phyloP scores from a whole-genome alignment of 2,329 filamentous ascomycete genomes.

The Leptosphaerulina australis region DNA sequence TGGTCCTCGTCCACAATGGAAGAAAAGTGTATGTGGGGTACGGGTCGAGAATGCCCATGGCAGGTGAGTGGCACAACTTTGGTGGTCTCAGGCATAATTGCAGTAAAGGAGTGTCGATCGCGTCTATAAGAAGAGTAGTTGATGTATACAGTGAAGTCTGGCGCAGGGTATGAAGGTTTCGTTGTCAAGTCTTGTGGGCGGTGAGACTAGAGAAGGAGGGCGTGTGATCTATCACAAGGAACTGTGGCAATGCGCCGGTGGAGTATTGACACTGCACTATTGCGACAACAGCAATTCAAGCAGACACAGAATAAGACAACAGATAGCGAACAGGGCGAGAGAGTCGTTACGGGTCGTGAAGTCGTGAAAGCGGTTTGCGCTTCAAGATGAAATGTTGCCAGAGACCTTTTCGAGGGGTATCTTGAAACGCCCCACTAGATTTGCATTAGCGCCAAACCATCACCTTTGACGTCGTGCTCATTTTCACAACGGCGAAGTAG shows the following conservation, averaged over 20 bases:
- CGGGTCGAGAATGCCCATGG: slow-evolving; percentile 90
- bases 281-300: slow-evolving; percentile 4
- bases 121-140: not conserved
- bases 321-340: slow-evolving; percentile 27
- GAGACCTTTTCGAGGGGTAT: slow-evolving; percentile 14
- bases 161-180: not conserved
- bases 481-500: not conserved
- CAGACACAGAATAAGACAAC: slow-evolving; percentile 13
- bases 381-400: slow-evolving; percentile 11
- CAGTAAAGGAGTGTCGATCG: slow-evolving; percentile 10
- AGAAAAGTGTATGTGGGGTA: slow-evolving; percentile 91
- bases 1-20: slow-evolving; percentile 79
- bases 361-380: slow-evolving; percentile 30
- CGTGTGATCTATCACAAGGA: slow-evolving; percentile 20
- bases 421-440: slow-evolving; percentile 12
- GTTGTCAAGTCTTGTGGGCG: slow-evolving; percentile 15
- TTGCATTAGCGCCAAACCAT: slow-evolving; percentile 13
- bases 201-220: slow-evolving; percentile 21
- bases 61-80: slow-evolving; percentile 87
- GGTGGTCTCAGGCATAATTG: slow-evolving; percentile 50
- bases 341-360: slow-evolving; percentile 41
- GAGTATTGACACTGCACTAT: slow-evolving; percentile 2
- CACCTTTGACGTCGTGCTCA: not conserved
- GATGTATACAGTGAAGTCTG: not conserved
- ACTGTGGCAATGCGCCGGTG: slow-evolving; percentile 13